phyloP scores from a whole-genome alignment of 257 asterid genomes.

The Vinca minor region DNA sequence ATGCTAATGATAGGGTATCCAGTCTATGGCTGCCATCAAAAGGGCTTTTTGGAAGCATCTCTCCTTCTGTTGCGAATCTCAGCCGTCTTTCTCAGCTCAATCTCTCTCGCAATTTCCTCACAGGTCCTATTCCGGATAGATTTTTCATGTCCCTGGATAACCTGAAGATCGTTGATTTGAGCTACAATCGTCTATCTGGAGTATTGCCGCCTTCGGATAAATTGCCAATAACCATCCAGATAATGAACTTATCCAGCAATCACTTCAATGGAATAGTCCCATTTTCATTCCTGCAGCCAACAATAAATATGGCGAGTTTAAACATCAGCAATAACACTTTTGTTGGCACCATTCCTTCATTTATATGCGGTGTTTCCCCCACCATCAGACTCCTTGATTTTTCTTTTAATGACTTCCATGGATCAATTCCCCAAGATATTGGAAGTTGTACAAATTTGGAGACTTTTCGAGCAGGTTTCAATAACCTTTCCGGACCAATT shows the following conservation, averaged over 20 bases:
- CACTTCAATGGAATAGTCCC: slow-evolving; percentile 48
- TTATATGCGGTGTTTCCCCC: slow-evolving; percentile 40
- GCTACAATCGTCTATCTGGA: slow-evolving; percentile 60
- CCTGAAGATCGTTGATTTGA: slow-evolving; percentile 47
- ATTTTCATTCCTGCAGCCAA: slow-evolving; percentile 38
- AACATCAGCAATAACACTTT: slow-evolving; percentile 79
- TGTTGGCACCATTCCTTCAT: slow-evolving; percentile 49
- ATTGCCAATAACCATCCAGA: slow-evolving; percentile 33
- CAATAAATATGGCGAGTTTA: slow-evolving; percentile 37
- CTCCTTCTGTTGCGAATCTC: slow-evolving; percentile 46
- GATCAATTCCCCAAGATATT: slow-evolving; percentile 44
- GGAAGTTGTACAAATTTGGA: slow-evolving; percentile 43
- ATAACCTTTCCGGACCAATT: slow-evolving; percentile 45
- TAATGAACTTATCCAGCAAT: slow-evolving; percentile 61
- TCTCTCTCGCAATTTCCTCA: slow-evolving; percentile 50
- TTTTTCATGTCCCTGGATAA: slow-evolving; percentile 37
- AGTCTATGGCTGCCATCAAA: slow-evolving; percentile 53
- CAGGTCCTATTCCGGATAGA: slow-evolving; percentile 52
- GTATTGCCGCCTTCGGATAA: slow-evolving; percentile 24
- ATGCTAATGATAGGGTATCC: slow-evolving; percentile 43
- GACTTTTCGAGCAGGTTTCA: slow-evolving; percentile 63
- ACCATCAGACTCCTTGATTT: slow-evolving; percentile 47
- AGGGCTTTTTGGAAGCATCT: slow-evolving; percentile 47
- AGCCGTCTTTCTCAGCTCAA: slow-evolving; percentile 45
- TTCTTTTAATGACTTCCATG: slow-evolving; percentile 62